Conservation (phyloP, 1,284 basidiomycete species). For the Malassezia dermatis region DNA sequence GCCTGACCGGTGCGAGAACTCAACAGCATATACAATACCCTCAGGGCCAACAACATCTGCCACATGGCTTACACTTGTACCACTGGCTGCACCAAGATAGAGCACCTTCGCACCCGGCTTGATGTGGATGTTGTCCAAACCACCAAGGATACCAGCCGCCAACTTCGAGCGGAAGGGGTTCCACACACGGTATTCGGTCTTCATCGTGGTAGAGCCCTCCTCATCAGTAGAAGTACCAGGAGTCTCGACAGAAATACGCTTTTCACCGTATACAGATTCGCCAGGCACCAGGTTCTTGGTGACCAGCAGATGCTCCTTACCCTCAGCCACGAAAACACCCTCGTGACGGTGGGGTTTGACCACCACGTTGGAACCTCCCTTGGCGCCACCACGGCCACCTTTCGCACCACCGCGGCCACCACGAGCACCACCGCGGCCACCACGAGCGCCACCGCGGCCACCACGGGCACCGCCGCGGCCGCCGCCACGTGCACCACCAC, state of each 20-base stretch:
- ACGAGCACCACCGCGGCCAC: constrained; percentile 27
- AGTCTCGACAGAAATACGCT: constrained; percentile 55
- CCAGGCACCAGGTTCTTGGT: constrained; percentile 96
- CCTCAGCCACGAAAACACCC: constrained; percentile 58
- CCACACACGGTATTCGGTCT: constrained; percentile 97
- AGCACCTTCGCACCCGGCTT: constrained; percentile 89
- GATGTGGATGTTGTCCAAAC: constrained; percentile 88
- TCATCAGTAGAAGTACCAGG: constrained; percentile 57
- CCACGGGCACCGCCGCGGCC: constrained; percentile 19
- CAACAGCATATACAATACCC: constrained; percentile 93
- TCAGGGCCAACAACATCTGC: constrained; percentile 96
- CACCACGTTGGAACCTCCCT: constrained; percentile 64
- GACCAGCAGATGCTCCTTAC: constrained; percentile 89
- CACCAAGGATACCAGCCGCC: constrained; percentile 90
- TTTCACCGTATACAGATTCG: constrained; percentile 96
- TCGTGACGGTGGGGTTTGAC: constrained; percentile 90
- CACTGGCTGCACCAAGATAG: constrained; percentile 89
- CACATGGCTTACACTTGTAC: constrained; percentile 95
- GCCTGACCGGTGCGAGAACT: constrained; percentile 91
- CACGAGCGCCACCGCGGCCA: constrained; percentile 25
- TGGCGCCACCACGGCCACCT: constrained; percentile 49
- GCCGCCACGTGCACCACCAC: constrained; percentile 31
- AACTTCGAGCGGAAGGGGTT: constrained; percentile 97
- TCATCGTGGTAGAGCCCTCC: constrained; percentile 54
- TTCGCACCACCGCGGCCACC: constrained; percentile 42